Evolutionary conservation across 2,329 filamentous ascomycete species (phyloP), one percentile per base, ranked within the genome.

Genomic region (Neonectria neomacrospora): DNA sequence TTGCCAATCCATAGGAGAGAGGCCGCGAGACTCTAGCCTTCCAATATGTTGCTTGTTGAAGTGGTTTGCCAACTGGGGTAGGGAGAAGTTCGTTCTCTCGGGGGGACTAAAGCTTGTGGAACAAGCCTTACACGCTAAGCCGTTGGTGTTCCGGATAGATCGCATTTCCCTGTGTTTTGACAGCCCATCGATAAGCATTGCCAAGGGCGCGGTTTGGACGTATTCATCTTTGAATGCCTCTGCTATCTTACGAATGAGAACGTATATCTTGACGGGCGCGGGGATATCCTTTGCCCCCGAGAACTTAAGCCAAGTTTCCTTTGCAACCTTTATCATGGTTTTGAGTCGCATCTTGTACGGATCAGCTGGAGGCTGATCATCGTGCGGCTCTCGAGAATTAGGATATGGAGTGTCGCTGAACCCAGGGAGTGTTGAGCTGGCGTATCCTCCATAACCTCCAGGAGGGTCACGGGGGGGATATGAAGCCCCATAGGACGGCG

Each of bases 241-340:
- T 59, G 85, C 81, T 54, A 89, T 78, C 73, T 91, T 88, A 72
- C 90, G 83, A 44, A 94, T 82, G 10, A 91, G 80, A 50, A 88
- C 83, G 63, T 86, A 86, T 16, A 91, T 82, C 67, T 88, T 87
- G 50, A 92, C 82, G 63, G 85, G 85, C 41, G 85, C 84, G 14
- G 88, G 84, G 16, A 93, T 77, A 54, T 88, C 85, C 68, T 86
- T 86, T 65, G 92, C 80, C 3, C 82, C 82, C 8, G 83, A 83
- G 2, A 89, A 84, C 22, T 81, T 78, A 65, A 85, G 85, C 90
- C 91, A 94, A 37, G 90, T 77, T 23, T 88, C 85, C 62, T 86
- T 83, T 5, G 87, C 85, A 71, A 84, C 82, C 44, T 78, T 80
- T 10, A 84, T 82, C 63, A 92, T 78, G 48, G 84, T 79, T 51